Base-by-base conservation (phyloP, 148 eudicot genomes). In the Drosera capensis region DNA sequence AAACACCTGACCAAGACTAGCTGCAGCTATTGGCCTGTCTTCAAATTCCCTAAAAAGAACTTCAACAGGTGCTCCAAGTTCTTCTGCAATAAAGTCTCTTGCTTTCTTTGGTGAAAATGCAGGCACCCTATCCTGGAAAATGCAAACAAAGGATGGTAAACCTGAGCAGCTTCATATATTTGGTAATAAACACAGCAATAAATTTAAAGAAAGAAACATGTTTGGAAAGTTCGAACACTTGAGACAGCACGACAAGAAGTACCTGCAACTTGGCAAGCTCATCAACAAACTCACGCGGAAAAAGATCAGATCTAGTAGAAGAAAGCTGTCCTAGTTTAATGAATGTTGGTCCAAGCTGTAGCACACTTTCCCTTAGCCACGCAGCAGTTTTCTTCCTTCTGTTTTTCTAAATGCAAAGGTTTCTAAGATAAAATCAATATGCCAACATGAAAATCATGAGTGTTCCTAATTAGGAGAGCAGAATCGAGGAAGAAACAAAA, bases 1-100 rank as follows among this genome's bases (percentile, higher is more conserved):
- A 64, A 50, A 52, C 57, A 92, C 99, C 99, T 92, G 99, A 66
- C 99, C 99, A 77, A 90, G 94, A 68, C 99, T 92, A 70, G 99
- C 99, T 42, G 99, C 95, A 52, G 99, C 94, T 58, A 85, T 79
- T 21, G 99, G 95, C 54, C 46, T 71, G 16, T 92, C 99, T 74
- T 92, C 95, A 68, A 92, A 92, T 61, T 70, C 94, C 73, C 52
- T 76, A 52, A 75, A 92, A 2, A 92, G 67, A 21, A 78, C 22
- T 18, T 74, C 64, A 20, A 85, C 79, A 18, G 99, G 87, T 26
- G 83, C 88, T 52, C 95, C 95, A 51, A 92, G 69, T 58, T 92
- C 95, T 51, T 58, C 60, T 38, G 71, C 64, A 46, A 92, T 81
- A 51, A 92, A 74, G 11, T 52, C 67, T 64, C 65, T 92, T 18